These are phyloP conservation scores for Penicillium sp. DNA, from an alignment of 2,329 filamentous ascomycete genomes.

Conservation along the genomic window DNA sequence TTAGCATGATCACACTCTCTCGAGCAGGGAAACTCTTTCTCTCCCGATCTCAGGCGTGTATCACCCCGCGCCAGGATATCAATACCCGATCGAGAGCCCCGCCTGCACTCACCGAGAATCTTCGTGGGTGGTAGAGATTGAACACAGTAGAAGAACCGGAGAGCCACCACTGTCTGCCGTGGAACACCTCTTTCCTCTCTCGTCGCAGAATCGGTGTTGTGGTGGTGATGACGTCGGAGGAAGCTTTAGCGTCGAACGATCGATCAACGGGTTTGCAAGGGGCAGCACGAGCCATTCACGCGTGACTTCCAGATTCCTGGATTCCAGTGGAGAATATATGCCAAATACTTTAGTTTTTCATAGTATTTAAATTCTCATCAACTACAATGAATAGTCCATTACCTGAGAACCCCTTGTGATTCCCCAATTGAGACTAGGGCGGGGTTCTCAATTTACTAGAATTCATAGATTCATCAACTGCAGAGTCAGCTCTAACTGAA, in stretches of 20 bases:
- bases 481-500: not conserved
- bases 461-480: not conserved
- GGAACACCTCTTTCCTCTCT: not conserved
- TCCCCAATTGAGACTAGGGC: conserved; percentile 16
- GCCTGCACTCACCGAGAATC: not conserved
- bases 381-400: too few species aligned
- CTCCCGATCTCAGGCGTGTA: not conserved
- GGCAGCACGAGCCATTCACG: not conserved
- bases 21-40: not conserved
- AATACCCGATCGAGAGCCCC: not conserved
- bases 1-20: not conserved
- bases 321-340: not conserved
- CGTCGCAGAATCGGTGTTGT: conserved; percentile 6
- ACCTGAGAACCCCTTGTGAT: not conserved
- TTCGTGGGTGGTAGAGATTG: too few species aligned
- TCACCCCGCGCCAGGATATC: not conserved
- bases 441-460: conserved; percentile 4
- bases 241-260: conserved; percentile 11
- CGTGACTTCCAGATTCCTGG: too few species aligned
- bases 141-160: too few species aligned
- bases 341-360: too few species aligned
- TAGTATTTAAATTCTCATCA: too few species aligned
- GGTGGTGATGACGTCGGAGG: conserved; percentile 21
- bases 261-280: conserved; percentile 9
- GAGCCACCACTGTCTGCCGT: not conserved